phyloP scores from a whole-genome alignment of 2,329 filamentous ascomycete genomes.

The Peltaster fructicola region DNA sequence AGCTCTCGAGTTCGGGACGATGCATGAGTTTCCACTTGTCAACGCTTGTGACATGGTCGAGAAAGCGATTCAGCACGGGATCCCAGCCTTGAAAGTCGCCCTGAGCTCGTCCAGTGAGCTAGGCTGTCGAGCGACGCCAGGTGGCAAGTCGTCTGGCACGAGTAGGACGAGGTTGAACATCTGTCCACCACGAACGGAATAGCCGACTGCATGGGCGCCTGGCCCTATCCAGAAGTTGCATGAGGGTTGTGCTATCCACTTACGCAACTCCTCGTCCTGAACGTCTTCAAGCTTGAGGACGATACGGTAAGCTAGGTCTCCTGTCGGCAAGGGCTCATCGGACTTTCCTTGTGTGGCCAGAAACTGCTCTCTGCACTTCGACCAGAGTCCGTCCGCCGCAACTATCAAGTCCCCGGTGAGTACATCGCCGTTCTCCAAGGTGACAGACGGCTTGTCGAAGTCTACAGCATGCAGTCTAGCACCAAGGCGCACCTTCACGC shows the following conservation, averaged over 20 bases:
- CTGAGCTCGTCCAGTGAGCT: constrained; percentile 45
- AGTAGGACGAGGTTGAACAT: constrained; percentile 51
- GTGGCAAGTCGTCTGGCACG: constrained; percentile 44
- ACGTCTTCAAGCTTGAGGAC: constrained; percentile 37
- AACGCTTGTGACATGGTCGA: constrained; percentile 37
- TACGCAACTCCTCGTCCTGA: constrained; percentile 29
- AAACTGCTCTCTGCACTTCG: constrained; percentile 34
- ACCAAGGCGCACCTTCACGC: constrained; percentile 33
- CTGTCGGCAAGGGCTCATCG: constrained; percentile 38
- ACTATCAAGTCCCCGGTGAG: constrained; percentile 39
- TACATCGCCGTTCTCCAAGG: constrained; percentile 22
- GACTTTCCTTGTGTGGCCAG: constrained; percentile 21
- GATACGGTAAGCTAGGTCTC: constrained; percentile 48
- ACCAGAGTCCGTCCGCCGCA: constrained; percentile 48
- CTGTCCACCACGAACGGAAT: constrained; percentile 39
- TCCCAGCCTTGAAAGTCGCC: constrained; percentile 45
- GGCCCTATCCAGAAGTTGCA: constrained; percentile 49
- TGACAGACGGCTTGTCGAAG: constrained; percentile 27
- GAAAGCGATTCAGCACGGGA: constrained; percentile 33
- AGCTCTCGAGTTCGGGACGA: constrained; percentile 32
- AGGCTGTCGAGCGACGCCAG: constrained; percentile 31
- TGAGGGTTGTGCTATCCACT: constrained; percentile 34
- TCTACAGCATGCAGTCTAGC: constrained; percentile 31
- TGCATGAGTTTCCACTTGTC: constrained; percentile 56
- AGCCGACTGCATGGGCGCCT: constrained; percentile 42